These are phyloP conservation scores for Epichloe gansuensis DNA, from an alignment of 2,329 filamentous ascomycete genomes.

Conservation along the genomic window DNA sequence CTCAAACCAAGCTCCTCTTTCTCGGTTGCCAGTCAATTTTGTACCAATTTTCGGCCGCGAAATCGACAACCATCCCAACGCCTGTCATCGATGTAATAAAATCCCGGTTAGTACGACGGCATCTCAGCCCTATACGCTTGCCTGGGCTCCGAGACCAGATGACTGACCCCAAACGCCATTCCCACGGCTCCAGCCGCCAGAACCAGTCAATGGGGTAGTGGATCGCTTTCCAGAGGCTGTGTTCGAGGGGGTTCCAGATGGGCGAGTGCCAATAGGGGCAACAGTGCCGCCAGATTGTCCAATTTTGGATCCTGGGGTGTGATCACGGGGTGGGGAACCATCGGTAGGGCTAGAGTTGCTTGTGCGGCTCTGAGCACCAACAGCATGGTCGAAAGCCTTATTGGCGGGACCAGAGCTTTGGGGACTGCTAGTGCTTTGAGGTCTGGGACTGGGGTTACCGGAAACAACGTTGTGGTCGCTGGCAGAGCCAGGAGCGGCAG, in stretches of 20 bases:
- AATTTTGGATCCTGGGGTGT: conserved; percentile 39
- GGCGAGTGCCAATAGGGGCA: conserved; percentile 87
- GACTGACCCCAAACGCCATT: conserved; percentile 78
- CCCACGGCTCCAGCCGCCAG: conserved; percentile 67
- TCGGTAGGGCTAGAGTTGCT: conserved; percentile 73
- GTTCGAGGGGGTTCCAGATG: conserved; percentile 43
- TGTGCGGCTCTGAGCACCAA: conserved; percentile 53
- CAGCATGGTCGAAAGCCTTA: conserved; percentile 48
- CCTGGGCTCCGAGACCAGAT: conserved; percentile 70
- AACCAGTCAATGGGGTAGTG: conserved; percentile 85
- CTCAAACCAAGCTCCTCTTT: conserved; percentile 2
- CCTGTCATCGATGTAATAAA: conserved; percentile 2
- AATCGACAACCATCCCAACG: conserved; percentile 5
- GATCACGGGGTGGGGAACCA: conserved; percentile 62
- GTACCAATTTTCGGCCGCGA: background rate
- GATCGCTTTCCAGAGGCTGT: conserved; percentile 56
- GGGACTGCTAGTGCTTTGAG: conserved; percentile 78
- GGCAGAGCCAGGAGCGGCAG: conserved; percentile 26
- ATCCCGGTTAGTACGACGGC: background rate
- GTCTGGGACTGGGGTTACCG: conserved; percentile 45
- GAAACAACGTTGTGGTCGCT: conserved; percentile 26
- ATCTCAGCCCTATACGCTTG: conserved; percentile 79
- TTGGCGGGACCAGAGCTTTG: conserved; percentile 44
- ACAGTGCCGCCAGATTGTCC: conserved; percentile 50
- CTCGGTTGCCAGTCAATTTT: conserved; percentile 13